Conservation (phyloP, 2,329 filamentous ascomycete species). For the Diplodia sapinea region DNA sequence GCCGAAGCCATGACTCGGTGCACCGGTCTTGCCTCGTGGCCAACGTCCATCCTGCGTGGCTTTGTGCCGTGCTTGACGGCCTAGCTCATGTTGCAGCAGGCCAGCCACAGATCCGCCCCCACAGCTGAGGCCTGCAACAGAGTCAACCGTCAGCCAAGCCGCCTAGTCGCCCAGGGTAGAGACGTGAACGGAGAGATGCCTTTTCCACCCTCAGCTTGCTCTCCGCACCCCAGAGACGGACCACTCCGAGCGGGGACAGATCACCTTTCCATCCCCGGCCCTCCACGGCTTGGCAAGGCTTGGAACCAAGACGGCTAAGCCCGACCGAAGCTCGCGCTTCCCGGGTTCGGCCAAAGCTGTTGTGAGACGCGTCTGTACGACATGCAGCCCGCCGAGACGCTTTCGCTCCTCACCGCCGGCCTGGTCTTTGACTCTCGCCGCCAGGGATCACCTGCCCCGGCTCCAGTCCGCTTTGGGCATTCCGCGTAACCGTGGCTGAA, state of each 20-base stretch:
- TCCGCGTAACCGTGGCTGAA: slow-evolving; percentile 14
- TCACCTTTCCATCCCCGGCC: background rate
- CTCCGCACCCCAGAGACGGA: slow-evolving; percentile 27
- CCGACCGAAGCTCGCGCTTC: slow-evolving; percentile 12
- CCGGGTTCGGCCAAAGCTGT: slow-evolving; percentile 7
- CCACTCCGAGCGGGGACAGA: background rate
- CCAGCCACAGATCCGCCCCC: background rate
- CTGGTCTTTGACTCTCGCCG: slow-evolving; percentile 3
- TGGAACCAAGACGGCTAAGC: background rate
- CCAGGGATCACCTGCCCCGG: slow-evolving; percentile 17
- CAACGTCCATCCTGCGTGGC: background rate
- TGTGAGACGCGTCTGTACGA: slow-evolving; percentile 9
- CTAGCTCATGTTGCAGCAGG: background rate
- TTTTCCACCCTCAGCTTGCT: background rate
- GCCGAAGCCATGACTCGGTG: slow-evolving; percentile 9
- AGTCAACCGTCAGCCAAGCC: too few relatives aligned
- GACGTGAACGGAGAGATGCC: background rate
- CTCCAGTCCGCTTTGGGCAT: slow-evolving; percentile 21
- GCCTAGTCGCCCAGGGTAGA: too few relatives aligned
- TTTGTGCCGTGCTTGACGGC: background rate
- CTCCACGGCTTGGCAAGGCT: slow-evolving; percentile 1
- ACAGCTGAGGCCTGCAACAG: too few relatives aligned
- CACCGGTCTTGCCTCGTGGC: background rate
- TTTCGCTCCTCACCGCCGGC: slow-evolving; percentile 11
- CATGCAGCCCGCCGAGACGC: background rate